phyloP scores from a whole-genome alignment of 169 alveolate genomes.

The Plasmodium cynomolgi region DNA sequence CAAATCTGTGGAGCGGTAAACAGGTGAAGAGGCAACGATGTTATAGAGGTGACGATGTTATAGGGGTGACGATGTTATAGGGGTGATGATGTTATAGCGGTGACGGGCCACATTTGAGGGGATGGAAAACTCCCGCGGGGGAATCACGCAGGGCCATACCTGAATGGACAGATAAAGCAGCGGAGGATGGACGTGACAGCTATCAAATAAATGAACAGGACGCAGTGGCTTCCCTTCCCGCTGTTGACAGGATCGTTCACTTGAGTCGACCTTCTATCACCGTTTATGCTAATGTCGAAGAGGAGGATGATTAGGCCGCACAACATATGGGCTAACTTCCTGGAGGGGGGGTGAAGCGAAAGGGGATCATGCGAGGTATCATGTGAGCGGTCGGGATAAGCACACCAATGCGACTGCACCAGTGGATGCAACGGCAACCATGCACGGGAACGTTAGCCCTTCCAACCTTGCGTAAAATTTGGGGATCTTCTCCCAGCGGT shows the following conservation, averaged over 20 bases:
- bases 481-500: constrained; percentile 20
- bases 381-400: neutral
- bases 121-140: neutral
- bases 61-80: neutral
- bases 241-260: neutral
- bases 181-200: constrained; percentile 19
- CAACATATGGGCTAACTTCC: constrained; percentile 52
- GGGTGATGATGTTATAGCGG: neutral
- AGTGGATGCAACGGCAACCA: neutral
- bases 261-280: neutral
- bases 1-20: constrained; percentile 17
- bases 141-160: neutral
- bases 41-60: neutral
- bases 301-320: constrained; percentile 49
- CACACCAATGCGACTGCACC: neutral
- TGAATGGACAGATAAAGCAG: constrained; percentile 47
- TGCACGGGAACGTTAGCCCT: neutral
- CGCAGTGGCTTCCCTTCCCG: neutral
- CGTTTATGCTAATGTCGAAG: constrained; percentile 39
- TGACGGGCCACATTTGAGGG: neutral
- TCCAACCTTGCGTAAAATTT: constrained; percentile 54
- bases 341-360: neutral
- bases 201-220: constrained; percentile 19
- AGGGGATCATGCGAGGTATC: neutral
- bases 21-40: neutral